Conservation (phyloP, 2,329 filamentous ascomycete species). For the Hymenoscyphus repandus region DNA sequence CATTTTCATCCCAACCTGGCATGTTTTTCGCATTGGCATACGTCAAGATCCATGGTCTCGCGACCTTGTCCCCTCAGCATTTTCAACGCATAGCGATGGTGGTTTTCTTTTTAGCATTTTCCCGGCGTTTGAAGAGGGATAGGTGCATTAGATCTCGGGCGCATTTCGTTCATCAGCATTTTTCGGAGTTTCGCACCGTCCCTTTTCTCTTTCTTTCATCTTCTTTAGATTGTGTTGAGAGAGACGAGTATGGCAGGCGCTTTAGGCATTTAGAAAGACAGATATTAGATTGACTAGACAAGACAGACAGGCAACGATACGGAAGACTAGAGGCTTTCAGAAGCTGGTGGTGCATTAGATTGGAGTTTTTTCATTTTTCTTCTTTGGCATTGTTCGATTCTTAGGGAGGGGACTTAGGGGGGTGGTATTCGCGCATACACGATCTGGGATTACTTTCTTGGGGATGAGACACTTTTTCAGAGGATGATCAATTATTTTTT, state of each 20-base stretch:
- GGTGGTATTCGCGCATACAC: too few relatives aligned
- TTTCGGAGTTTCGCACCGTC: background rate
- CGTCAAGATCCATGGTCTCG: background rate
- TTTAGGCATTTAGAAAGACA: background rate
- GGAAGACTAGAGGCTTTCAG: background rate
- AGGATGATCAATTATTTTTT: too few relatives aligned
- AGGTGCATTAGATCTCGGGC: constrained; percentile 10
- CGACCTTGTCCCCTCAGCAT: background rate
- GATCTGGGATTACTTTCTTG: too few relatives aligned
- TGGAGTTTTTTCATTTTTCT: background rate
- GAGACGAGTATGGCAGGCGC: too few relatives aligned
- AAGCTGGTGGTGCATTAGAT: constrained; percentile 2
- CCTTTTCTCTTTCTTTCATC: too few relatives aligned
- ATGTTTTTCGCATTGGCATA: background rate
- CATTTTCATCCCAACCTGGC: too few relatives aligned
- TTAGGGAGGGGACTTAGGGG: too few relatives aligned
- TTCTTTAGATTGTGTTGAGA: too few relatives aligned
- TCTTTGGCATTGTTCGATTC: too few relatives aligned
- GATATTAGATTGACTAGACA: background rate
- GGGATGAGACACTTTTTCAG: too few relatives aligned
- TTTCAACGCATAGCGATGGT: background rate
- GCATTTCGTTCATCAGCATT: constrained; percentile 1
- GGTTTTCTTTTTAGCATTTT: constrained; percentile 2
- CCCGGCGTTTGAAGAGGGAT: constrained; percentile 19
- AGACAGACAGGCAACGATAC: background rate